These are phyloP conservation scores for Fulvia fulva DNA, from an alignment of 2,329 filamentous ascomycete species.

Conservation along the genomic window DNA sequence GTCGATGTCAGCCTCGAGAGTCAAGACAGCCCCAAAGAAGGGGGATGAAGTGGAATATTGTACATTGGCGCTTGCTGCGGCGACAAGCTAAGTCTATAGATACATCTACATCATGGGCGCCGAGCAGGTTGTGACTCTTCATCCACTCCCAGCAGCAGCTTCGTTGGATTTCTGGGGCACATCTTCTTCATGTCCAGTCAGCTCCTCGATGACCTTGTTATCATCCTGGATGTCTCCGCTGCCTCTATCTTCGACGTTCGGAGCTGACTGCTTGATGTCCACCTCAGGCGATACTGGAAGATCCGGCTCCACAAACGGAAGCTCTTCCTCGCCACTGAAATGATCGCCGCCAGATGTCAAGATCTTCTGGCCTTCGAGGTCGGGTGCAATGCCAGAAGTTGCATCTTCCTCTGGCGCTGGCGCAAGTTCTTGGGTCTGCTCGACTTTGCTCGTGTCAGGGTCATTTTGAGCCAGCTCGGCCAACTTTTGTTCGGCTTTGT, in stretches of 20 bases:
- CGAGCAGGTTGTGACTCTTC: background rate
- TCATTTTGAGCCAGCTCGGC: conserved; percentile 4
- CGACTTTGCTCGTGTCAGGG: background rate
- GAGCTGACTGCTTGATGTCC: background rate
- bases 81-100: background rate
- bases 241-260: no score
- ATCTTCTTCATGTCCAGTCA: background rate
- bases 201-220: background rate
- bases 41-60: background rate
- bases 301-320: conserved; percentile 22
- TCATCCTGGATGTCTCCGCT: background rate
- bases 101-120: background rate
- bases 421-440: background rate
- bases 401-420: conserved; percentile 9
- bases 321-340: conserved; percentile 30
- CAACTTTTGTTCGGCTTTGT: conserved; percentile 8
- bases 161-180: background rate
- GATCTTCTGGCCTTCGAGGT: conserved; percentile 20
- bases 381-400: background rate
- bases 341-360: conserved; percentile 25
- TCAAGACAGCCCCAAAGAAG: no score
- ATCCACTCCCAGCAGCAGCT: background rate
- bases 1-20: no score
- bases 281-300: background rate
- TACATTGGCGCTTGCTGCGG: background rate